Evolutionary conservation across 805 yeast species (phyloP).

Genomic region (Ogataea methylovora): DNA sequence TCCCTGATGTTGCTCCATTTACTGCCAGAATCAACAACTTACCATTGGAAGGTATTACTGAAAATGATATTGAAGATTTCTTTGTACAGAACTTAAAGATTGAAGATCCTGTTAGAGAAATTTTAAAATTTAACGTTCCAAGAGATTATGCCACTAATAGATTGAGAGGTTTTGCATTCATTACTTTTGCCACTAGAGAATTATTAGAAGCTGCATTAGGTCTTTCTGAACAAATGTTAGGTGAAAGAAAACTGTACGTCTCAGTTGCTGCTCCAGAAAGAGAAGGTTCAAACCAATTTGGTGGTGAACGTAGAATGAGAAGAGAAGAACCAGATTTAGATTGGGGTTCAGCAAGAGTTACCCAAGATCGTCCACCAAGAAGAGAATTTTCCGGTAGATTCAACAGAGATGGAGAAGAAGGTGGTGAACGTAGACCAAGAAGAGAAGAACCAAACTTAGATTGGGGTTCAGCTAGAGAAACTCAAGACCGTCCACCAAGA

Average conservation of each 20-base stretch:
- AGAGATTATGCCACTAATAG: constrained; percentile 58
- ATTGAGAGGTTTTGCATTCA: constrained; percentile 51
- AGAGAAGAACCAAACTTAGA: constrained; percentile 46
- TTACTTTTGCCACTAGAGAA: constrained; percentile 39
- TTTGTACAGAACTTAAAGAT: constrained; percentile 46
- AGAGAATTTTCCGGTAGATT: constrained; percentile 14
- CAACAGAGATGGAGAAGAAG: constrained; percentile 20
- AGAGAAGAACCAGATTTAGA: constrained; percentile 31
- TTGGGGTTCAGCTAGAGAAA: constrained; percentile 32
- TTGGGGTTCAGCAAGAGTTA: constrained; percentile 8
- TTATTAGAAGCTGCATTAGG: constrained; percentile 44
- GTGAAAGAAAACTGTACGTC: constrained; percentile 44
- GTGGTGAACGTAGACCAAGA: constrained; percentile 25
- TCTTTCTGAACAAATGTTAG: constrained; percentile 35
- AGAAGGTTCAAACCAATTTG: constrained; percentile 28
- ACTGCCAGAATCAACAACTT: constrained; percentile 84
- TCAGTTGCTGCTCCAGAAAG: constrained; percentile 54
- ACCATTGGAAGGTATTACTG: constrained; percentile 76
- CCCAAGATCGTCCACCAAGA: constrained; percentile 6
- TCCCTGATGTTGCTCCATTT: constrained; percentile 89
- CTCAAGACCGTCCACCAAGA: constrained; percentile 14
- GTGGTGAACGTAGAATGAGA: constrained; percentile 25
- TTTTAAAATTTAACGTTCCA: constrained; percentile 66
- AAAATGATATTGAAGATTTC: constrained; percentile 54
- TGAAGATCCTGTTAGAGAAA: constrained; percentile 40